phyloP scores from a whole-genome alignment of 495 filamentous ascomycete species.

The Neurospora africana region DNA sequence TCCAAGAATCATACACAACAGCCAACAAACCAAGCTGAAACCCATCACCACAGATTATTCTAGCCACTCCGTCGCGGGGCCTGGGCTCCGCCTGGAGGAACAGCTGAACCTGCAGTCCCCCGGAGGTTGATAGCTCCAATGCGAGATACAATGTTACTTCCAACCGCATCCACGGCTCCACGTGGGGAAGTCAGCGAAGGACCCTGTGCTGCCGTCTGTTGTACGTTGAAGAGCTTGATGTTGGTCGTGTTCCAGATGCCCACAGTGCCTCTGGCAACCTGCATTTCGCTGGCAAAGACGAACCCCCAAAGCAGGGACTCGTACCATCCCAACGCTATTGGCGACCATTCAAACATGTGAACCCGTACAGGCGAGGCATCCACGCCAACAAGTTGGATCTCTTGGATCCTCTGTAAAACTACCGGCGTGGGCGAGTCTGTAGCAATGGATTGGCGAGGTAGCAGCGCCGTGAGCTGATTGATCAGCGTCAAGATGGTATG shows the following conservation, averaged over 20 bases:
- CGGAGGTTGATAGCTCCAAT: conserved; percentile 65
- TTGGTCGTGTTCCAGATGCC: conserved; percentile 90
- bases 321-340: conserved; percentile 89
- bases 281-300: conserved; percentile 83
- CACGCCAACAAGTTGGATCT: conserved; percentile 44
- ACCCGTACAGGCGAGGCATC: conserved; percentile 67
- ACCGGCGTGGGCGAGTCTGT: conserved; percentile 25
- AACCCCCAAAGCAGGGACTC: conserved; percentile 93
- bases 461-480: conserved; percentile 42
- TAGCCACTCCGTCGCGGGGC: neutral
- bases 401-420: conserved; percentile 28
- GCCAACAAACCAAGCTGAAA: neutral
- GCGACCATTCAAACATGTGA: conserved; percentile 93
- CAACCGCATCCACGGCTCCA: conserved; percentile 92
- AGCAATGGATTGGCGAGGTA: conserved; percentile 31
- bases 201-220: conserved; percentile 68
- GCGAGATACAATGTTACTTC: conserved; percentile 78
- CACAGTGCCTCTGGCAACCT: conserved; percentile 76
- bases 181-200: conserved; percentile 74
- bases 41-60: neutral
- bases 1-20: neutral
- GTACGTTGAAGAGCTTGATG: conserved; percentile 82
- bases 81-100: neutral
- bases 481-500: conserved; percentile 83
- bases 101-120: conserved; percentile 16